phyloP scores from a whole-genome alignment of 257 asterid genomes.

The Lithospermum erythrorhizon region DNA sequence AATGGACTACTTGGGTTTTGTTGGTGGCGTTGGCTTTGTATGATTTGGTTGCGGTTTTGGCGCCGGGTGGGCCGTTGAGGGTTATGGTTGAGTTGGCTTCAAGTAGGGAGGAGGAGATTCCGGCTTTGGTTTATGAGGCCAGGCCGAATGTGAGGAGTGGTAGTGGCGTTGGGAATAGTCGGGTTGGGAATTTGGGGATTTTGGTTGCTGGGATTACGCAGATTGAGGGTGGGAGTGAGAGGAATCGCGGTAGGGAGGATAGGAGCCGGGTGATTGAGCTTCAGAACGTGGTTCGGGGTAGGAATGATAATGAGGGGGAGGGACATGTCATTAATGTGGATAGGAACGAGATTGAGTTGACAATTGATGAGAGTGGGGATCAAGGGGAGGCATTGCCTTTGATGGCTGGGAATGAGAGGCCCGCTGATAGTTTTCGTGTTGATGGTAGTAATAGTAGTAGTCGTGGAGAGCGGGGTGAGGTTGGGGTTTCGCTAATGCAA shows the following conservation, averaged over 20 bases:
- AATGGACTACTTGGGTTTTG: constrained; percentile 94
- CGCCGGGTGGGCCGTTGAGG: constrained; percentile 93
- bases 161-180: constrained; percentile 20
- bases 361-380: constrained; percentile 29
- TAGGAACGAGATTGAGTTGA: constrained; percentile 48
- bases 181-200: constrained; percentile 36
- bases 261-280: constrained; percentile 5
- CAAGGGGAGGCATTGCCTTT: constrained; percentile 49
- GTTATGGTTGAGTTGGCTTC: constrained; percentile 87
- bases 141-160: constrained; percentile 49
- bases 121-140: constrained; percentile 84
- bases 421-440: neutral
- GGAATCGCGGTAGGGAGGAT: neutral
- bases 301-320: constrained; percentile 14
- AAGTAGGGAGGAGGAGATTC: constrained; percentile 71
- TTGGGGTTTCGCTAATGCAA: constrained; percentile 7
- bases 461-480: constrained; percentile 15
- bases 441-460: neutral
- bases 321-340: constrained; percentile 14
- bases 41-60: constrained; percentile 80
- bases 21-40: constrained; percentile 81
- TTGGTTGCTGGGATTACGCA: constrained; percentile 31
- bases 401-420: constrained; percentile 33
- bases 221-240: neutral
- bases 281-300: constrained; percentile 8